Percentiles rank a stretch among this genome's conserved stretches.
phyloP scores from a whole-genome alignment of 1,284 basidiomycete species.

The Malassezia furfur region DNA sequence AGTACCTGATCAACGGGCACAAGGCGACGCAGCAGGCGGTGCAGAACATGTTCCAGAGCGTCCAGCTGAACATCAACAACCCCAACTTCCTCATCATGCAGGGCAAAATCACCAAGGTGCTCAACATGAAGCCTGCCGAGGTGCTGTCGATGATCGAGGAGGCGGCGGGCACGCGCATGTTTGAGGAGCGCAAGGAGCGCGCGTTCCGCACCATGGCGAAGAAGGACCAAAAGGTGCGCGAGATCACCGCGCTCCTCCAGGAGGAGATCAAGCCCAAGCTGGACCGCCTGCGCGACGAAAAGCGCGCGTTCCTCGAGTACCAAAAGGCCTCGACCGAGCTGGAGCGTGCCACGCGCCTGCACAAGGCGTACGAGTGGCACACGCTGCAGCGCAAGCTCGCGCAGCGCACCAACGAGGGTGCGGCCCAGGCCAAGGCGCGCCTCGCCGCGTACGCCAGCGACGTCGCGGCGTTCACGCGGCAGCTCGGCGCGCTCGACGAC shows the following conservation, averaged over 20 bases:
- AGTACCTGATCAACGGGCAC: constrained; percentile 94
- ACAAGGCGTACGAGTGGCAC: constrained; percentile 84
- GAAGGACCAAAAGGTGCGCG: constrained; percentile 92
- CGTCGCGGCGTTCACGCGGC: constrained; percentile 38
- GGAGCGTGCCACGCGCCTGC: constrained; percentile 72
- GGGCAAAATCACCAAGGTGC: constrained; percentile 64
- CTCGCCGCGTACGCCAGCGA: constrained; percentile 47
- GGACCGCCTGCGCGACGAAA: constrained; percentile 80
- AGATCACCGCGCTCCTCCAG: constrained; percentile 58
- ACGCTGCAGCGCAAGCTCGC: constrained; percentile 42
- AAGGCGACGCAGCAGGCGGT: constrained; percentile 79
- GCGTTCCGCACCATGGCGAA: constrained; percentile 93
- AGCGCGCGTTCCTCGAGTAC: constrained; percentile 77
- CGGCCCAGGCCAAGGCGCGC: constrained; percentile 33
- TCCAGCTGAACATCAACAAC: constrained; percentile 99
- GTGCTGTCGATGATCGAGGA: constrained; percentile 98
- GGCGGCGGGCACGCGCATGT: constrained; percentile 97
- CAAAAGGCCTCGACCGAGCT: constrained; percentile 83
- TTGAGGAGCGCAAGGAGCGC: constrained; percentile 96
- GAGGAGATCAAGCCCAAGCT: constrained; percentile 95
- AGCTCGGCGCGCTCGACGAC: constrained; percentile 51
- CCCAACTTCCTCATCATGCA: constrained; percentile 99
- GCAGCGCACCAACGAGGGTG: constrained; percentile 48
- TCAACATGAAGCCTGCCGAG: constrained; percentile 97
- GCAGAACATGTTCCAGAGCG: constrained; percentile 88